These are phyloP conservation scores for Agastache rugosa DNA, from an alignment of 257 asterid species.

Conservation along the genomic window DNA sequence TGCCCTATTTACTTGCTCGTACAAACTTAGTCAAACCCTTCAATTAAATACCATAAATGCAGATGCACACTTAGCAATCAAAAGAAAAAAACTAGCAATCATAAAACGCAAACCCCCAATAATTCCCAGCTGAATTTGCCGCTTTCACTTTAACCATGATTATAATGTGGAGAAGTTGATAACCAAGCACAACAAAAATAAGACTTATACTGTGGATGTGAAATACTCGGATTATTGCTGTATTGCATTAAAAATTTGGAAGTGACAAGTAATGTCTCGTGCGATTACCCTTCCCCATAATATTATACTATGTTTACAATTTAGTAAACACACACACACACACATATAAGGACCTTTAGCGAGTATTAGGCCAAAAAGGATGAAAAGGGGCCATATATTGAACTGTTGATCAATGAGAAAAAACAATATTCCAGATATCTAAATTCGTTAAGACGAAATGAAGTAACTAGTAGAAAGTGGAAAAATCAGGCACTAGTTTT, in stretches of 20 bases:
- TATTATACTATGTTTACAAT: too few relatives aligned
- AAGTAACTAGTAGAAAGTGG: not conserved
- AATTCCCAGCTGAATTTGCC: constrained; percentile 6
- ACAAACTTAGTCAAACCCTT: constrained; percentile 2
- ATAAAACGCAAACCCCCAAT: constrained; percentile 13
- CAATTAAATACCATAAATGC: constrained; percentile 7
- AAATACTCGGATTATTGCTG: not conserved
- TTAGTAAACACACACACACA: too few relatives aligned
- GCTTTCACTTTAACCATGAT: constrained; percentile 5
- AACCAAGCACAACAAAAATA: not conserved
- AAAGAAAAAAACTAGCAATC: not conserved
- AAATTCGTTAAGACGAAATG: not conserved
- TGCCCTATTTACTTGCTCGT: constrained; percentile 3
- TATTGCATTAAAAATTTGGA: not conserved
- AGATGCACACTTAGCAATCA: constrained; percentile 3
- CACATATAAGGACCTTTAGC: too few relatives aligned
- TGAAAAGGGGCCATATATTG: not conserved
- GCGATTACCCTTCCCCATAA: too few relatives aligned
- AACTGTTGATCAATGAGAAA: not conserved
- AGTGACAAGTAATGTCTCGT: too few relatives aligned
- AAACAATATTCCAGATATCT: not conserved
- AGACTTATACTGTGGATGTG: not conserved
- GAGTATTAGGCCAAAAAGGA: too few relatives aligned
- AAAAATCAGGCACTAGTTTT: constrained; percentile 11
- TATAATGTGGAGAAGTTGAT: not conserved